These are phyloP conservation scores for Tetrapisispora namnaoensis DNA, from an alignment of 805 yeast species.

Conservation along the genomic window DNA sequence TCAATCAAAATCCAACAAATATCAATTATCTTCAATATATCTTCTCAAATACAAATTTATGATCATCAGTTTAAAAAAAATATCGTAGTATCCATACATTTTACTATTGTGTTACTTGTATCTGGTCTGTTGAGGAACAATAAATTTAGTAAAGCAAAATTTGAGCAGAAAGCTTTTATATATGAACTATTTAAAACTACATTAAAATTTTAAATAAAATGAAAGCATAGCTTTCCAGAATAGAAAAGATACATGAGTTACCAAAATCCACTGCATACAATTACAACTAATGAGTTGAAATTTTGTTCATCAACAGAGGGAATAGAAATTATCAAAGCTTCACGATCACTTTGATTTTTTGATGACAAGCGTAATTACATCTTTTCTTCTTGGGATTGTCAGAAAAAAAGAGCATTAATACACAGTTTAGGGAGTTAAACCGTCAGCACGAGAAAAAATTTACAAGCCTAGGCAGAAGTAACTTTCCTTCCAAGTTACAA, in stretches of 20 bases:
- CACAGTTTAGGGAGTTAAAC: background rate
- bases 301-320: background rate
- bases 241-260: background rate
- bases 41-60: background rate
- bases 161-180: background rate
- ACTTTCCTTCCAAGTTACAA: too few species aligned
- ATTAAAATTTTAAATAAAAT: background rate
- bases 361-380: background rate
- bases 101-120: slow-evolving; percentile 4
- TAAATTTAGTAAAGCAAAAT: background rate
- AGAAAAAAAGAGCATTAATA: background rate
- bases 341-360: background rate
- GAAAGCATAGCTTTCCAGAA: background rate
- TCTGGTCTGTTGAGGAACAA: background rate
- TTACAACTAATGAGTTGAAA: background rate
- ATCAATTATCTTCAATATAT: background rate
- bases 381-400: background rate
- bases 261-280: background rate
- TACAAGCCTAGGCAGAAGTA: background rate
- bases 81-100: slow-evolving; percentile 2
- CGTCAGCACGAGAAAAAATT: background rate
- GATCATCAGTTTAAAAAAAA: background rate
- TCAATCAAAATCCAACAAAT: background rate
- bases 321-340: background rate
- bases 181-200: background rate